Evolutionary conservation across 495 filamentous ascomycete species (phyloP).

Genomic region (Penicillium roqueforti): DNA sequence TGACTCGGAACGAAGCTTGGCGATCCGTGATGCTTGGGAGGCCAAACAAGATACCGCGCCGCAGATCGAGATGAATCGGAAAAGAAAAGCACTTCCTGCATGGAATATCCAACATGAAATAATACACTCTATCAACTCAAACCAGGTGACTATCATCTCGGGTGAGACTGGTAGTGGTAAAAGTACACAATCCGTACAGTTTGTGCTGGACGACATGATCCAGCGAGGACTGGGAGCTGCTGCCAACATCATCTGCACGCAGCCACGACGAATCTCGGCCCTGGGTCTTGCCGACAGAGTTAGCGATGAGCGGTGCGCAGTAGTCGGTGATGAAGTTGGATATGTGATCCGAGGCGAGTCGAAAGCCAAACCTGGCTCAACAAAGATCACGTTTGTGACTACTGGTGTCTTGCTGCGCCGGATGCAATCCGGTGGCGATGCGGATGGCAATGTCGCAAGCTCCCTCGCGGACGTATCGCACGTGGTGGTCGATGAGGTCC

Average conservation of each 20-base stretch:
- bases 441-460: constrained; percentile 68
- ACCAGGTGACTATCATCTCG: constrained; percentile 92
- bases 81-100: constrained; percentile 72
- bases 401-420: constrained; percentile 92
- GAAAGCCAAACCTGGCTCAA: constrained; percentile 59
- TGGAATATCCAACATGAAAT: constrained; percentile 80
- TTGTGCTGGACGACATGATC: constrained; percentile 90
- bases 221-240: constrained; percentile 63
- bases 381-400: constrained; percentile 92
- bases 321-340: constrained; percentile 83
- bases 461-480: constrained; percentile 88
- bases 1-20: constrained; percentile 35
- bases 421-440: constrained; percentile 79
- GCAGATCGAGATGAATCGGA: constrained; percentile 65
- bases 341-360: constrained; percentile 94
- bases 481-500: constrained; percentile 94
- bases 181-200: constrained; percentile 95
- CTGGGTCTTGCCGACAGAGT: constrained; percentile 92
- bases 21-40: constrained; percentile 50
- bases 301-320: constrained; percentile 79
- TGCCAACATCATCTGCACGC: constrained; percentile 94
- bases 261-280: constrained; percentile 91
- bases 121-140: constrained; percentile 61
- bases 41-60: constrained; percentile 50
- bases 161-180: constrained; percentile 97